Base-by-base conservation (phyloP, 2,329 filamentous ascomycete genomes). In the Arachnomyces sp. region DNA sequence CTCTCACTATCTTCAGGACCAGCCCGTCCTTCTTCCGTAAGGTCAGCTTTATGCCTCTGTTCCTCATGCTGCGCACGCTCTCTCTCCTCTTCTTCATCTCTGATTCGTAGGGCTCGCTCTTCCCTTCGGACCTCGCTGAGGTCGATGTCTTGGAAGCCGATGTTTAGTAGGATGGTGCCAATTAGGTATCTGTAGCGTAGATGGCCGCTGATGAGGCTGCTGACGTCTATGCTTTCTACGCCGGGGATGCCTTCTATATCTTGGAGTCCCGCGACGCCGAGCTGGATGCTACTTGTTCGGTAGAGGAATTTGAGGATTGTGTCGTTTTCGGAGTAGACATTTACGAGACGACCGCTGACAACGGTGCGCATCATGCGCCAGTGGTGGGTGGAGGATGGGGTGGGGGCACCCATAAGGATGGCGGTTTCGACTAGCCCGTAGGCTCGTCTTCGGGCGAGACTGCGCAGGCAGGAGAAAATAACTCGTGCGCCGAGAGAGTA, bases 251-350 rank as follows among this genome's bases (percentile, higher is more conserved):
- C 74, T 42, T 78, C 64, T 16, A 93, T 76, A 25, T 78, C 72
- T 57, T 94, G 84, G 1, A 96, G 67, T 0, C 89, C 90, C 0
- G 88, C 88, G 31, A 94, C 77, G 3, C 89, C 89, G 31, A 84
- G 74, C 48, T 92, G 82, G 18, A 94, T 75, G 43, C 81, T 88
- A 31, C 84, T 87, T 2, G 86, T 82, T 33, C 89, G 79, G 59
- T 95, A 94, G 13, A 94, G 68, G 57, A 94, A 90, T 1, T 79
- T 88, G 1, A 95, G 77, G 25, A 95, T 79, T 54, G 86, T 84
- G 61, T 95, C 89, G 44, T 92, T 89, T 38, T 82, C 79, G 2
- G 85, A 90, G 63, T 82, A 94, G 7, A 90, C 86, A 51, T 95
- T 95, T 51, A 94, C 82, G 6, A 94, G 72, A 42, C 83, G 76